Evolutionary conservation across 2,329 filamentous ascomycete species (phyloP).

Genomic region (Colletotrichum spaethianum): DNA sequence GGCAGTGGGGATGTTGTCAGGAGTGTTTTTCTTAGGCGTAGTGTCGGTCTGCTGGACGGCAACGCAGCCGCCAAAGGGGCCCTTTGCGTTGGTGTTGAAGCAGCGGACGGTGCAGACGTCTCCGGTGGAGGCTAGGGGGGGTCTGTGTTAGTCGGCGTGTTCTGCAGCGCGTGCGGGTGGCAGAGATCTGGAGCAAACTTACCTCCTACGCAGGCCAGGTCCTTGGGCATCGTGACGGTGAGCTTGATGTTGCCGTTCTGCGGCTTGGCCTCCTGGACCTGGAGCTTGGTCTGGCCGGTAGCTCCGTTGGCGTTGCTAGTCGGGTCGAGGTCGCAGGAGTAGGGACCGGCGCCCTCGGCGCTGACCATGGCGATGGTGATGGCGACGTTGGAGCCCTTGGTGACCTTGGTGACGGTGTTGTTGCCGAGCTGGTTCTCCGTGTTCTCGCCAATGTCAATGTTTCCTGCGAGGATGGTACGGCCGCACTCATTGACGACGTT

Average conservation of each 20-base stretch:
- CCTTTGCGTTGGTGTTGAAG: slow-evolving; percentile 69
- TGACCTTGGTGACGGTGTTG: slow-evolving; percentile 63
- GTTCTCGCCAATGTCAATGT: slow-evolving; percentile 72
- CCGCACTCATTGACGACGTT: slow-evolving; percentile 74
- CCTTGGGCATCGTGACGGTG: slow-evolving; percentile 65
- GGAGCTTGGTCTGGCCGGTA: slow-evolving; percentile 61
- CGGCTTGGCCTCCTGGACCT: slow-evolving; percentile 68
- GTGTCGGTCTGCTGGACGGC: slow-evolving; percentile 69
- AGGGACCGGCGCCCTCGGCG: slow-evolving; percentile 68
- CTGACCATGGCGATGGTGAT: slow-evolving; percentile 69
- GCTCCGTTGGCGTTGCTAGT: slow-evolving; percentile 61
- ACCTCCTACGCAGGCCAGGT: slow-evolving; percentile 67
- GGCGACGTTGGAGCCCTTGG: slow-evolving; percentile 59
- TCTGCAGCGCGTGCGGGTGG: neutral
- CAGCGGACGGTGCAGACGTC: slow-evolving; percentile 73
- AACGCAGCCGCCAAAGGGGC: slow-evolving; percentile 72
- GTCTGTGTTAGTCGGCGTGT: slow-evolving; percentile 16
- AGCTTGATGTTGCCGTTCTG: slow-evolving; percentile 71
- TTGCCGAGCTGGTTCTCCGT: slow-evolving; percentile 66
- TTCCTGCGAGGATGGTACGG: slow-evolving; percentile 71
- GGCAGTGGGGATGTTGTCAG: slow-evolving; percentile 60
- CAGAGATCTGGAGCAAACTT: neutral
- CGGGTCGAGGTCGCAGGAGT: slow-evolving; percentile 67
- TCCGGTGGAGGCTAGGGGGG: slow-evolving; percentile 63
- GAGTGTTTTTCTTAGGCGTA: slow-evolving; percentile 57